Evolutionary conservation across 2,329 filamentous ascomycete species (phyloP), one percentile per base, ranked within the genome.

Genomic region (Nemania serpens): DNA sequence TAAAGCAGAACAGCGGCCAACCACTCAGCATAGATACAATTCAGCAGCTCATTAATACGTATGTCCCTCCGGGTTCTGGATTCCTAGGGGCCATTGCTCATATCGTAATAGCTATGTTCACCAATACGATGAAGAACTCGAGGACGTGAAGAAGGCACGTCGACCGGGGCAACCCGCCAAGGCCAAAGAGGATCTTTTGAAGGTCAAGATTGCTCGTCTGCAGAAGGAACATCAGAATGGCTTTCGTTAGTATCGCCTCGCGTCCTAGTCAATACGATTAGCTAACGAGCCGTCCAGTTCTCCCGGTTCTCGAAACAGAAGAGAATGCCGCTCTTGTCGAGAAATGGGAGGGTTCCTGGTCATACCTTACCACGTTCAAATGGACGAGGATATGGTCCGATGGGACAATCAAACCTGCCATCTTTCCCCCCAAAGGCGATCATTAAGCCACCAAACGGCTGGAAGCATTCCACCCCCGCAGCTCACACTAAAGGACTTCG

Each of bases 331-430:
- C 82, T 59, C 82, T 84, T 66, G 76, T 98, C 42, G 83, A 86
- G 64, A 81, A 82, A 20, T 98, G 93, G 91, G 90, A 92, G 66
- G 90, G 91, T 3, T 85, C 90, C 25, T 98, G 94, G 94, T 83
- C 90, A 9, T 89, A 89, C 69, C 82, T 97, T 64, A 86, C 88
- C 36, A 88, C 84, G 9, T 75, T 97, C 67, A 86, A 88, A 61
- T 98, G 93, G 82, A 82, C 92, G 62, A 88, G 91, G 63, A 80
- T 97, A 58, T 84, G 84, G 4, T 86, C 82, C 58, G 81, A 84
- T 33, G 91, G 91, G 3, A 78, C 75, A 12, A 82, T 87, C 64
- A 84, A 87, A 69, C 78, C 86, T n/a, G 89, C 90, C 22, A 89
- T 82, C 62, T 97, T 97, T 71, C 94, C 93, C 18, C 92, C 92